Evolutionary conservation across 306 rosid genomes (phyloP), one percentile per base, ranked within the genome.

Genomic region (Bauhinia variegata): DNA sequence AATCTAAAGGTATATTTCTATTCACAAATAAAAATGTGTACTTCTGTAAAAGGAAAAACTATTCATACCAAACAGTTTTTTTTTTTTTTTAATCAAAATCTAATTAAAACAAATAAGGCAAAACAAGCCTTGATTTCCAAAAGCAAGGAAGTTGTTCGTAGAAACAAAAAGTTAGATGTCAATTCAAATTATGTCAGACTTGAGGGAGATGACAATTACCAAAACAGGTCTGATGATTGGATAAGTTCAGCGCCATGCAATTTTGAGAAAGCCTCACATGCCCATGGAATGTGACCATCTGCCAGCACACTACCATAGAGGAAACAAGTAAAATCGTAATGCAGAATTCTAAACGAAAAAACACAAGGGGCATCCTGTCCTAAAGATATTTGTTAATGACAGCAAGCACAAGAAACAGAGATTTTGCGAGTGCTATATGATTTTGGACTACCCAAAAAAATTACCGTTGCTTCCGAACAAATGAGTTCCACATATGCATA

Each of bases 251-350:
- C 65, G 33, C 79, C 87, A 59, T 90, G 88, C 64, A 72, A 46
- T 51, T 58, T 81, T 16, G 95, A 78, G 82, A 93, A 90, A 38
- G 95, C 96, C 63, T 84, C 88, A 14, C 82, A 93, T 8, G 97
- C 87, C 99, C 97, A 93, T 16, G 83, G 86, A 67, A 90, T 51
- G 63, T 93, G 99, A 53, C 95, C 85, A 71, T 88, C 95, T 2
- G 88, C 87, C 54, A 72, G 84, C 63, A 93, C 97, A 55, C 97
- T 93, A 87, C 74, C 49, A 43, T 56, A 73, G 59, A 65, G n/a
- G 68, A 74, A 75, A 49, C 23, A 18, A 49, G 63, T 66, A 47
- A 72, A 59, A 60, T 51, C 32, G 13, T 11, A 63, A 55, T 70
- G 38, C 30, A 60, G 51, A 72, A 34, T 44, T 56, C 57, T 12